A percentile compares a stretch with the other conserved stretches of the same genome.
These are phyloP conservation scores for Lipomyces orientalis DNA, from an alignment of 805 yeast species.

Conservation along the genomic window DNA sequence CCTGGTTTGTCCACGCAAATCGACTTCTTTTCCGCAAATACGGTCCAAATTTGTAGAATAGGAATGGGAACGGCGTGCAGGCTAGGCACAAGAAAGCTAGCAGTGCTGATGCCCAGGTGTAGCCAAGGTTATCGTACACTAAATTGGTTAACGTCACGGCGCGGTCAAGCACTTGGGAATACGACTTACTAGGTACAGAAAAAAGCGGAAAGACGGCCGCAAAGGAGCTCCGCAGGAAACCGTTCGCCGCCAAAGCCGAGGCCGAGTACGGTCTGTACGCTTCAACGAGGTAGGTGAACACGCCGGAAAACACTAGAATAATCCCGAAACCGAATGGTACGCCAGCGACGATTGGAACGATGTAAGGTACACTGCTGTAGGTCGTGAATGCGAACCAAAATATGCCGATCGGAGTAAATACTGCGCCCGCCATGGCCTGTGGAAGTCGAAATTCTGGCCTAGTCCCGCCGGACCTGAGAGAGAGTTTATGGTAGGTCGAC, in stretches of 20 bases:
- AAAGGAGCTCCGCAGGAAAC: slow-evolving; percentile 56
- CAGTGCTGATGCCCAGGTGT: slow-evolving; percentile 64
- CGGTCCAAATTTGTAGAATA: slow-evolving; percentile 36
- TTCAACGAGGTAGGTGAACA: slow-evolving; percentile 50
- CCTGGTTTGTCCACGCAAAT: slow-evolving; percentile 29
- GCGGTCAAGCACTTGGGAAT: slow-evolving; percentile 50
- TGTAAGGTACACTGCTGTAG: slow-evolving; percentile 53
- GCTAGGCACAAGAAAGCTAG: slow-evolving; percentile 32
- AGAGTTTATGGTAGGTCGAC: slow-evolving; percentile 69
- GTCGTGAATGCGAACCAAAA: slow-evolving; percentile 62
- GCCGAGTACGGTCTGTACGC: slow-evolving; percentile 61
- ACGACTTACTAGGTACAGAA: slow-evolving; percentile 51
- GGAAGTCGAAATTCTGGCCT: slow-evolving; percentile 60
- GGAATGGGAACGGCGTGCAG: slow-evolving; percentile 37
- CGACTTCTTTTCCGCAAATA: slow-evolving; percentile 25
- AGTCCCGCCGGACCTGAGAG: slow-evolving; percentile 47
- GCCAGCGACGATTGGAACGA: slow-evolving; percentile 67
- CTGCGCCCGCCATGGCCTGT: slow-evolving; percentile 58
- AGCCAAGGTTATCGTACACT: slow-evolving; percentile 59
- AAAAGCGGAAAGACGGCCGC: slow-evolving; percentile 54
- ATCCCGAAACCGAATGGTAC: slow-evolving; percentile 47
- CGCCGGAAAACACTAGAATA: slow-evolving; percentile 49
- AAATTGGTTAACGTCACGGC: slow-evolving; percentile 48
- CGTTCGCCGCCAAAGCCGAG: slow-evolving; percentile 82
- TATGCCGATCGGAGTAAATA: slow-evolving; percentile 54